phyloP scores from a whole-genome alignment of 139 green algal genomes.

The Ulvella scutata region DNA sequence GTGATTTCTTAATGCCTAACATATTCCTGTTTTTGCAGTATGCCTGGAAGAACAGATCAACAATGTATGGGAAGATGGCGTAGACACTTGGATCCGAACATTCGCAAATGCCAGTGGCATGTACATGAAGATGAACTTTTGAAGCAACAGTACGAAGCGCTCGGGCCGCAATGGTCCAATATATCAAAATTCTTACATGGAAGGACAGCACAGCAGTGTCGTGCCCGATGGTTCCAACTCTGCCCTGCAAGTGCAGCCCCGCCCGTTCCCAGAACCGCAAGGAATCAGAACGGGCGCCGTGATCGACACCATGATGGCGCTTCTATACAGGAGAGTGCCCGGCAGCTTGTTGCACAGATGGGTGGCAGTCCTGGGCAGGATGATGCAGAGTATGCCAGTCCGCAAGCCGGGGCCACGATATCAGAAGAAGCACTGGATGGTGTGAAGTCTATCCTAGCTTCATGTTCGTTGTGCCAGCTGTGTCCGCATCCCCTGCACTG shows the following conservation, averaged over 20 bases:
- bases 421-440: too few relatives aligned
- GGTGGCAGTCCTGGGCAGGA: too few relatives aligned
- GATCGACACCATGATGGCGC: background rate
- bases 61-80: constrained; percentile 82
- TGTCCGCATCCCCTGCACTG: too few relatives aligned
- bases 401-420: too few relatives aligned
- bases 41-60: constrained; percentile 65
- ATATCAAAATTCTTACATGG: background rate
- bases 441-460: too few relatives aligned
- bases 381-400: too few relatives aligned
- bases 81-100: constrained; percentile 63
- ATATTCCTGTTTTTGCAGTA: constrained; percentile 2
- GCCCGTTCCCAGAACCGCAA: background rate
- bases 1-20: too few relatives aligned
- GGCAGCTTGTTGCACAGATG: background rate
- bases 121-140: background rate
- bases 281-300: background rate
- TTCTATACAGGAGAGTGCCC: background rate
- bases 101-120: constrained; percentile 14
- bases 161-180: background rate
- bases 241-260: background rate
- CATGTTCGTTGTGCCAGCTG: too few relatives aligned
- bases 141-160: background rate
- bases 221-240: background rate
- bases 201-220: background rate